Evolutionary conservation across 805 yeast species (phyloP), one percentile per base, ranked within the genome.

Genomic region (Metschnikowia amazonensis): DNA sequence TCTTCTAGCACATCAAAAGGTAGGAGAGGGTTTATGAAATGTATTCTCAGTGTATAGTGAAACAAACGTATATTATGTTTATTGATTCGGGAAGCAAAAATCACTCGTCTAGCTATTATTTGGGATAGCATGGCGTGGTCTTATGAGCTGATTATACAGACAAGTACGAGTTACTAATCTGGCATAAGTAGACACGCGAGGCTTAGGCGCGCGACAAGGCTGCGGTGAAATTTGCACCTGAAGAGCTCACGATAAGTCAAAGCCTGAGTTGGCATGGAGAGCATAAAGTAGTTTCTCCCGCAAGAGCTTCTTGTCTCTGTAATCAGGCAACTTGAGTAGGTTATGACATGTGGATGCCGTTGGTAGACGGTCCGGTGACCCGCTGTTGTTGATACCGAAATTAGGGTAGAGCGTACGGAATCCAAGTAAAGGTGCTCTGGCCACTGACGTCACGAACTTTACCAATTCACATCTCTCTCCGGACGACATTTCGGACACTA

Each of bases 271-370:
- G 0, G 90, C 74, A 46, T 81, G 79, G 41, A 94, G 89, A 1
- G 96, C 81, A 61, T 85, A 88, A 20, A 89, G 60, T 43, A 92
- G 64, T 61, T 89, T 90, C 35, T 75, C 66, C 46, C 74, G 74
- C 35, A 94, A 65, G 9, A 48, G 35, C 11, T 21, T 27, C 42
- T 55, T 55, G 30, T 52, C 69, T 52, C 70, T 66, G 62, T 94
- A 94, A 60, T 89, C 85, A 0, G 99, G 99, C 23, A 94, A 64
- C 58, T 85, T 89, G 49, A 94, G 69, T 46, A 94, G 65, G 59
- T 94, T 94, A 25, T 89, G 87, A 71, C 99, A 94, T 0, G 99
- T 94, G 0, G 97, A 81, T 0, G 98, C 86, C 0, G 97, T 88
- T 0, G 99, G 99, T 32, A 94, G 68, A 25, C 95, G 67, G 23